These are phyloP conservation scores for Ophiostoma australiae DNA, from an alignment of 2,329 filamentous ascomycete genomes.

Conservation along the genomic window DNA sequence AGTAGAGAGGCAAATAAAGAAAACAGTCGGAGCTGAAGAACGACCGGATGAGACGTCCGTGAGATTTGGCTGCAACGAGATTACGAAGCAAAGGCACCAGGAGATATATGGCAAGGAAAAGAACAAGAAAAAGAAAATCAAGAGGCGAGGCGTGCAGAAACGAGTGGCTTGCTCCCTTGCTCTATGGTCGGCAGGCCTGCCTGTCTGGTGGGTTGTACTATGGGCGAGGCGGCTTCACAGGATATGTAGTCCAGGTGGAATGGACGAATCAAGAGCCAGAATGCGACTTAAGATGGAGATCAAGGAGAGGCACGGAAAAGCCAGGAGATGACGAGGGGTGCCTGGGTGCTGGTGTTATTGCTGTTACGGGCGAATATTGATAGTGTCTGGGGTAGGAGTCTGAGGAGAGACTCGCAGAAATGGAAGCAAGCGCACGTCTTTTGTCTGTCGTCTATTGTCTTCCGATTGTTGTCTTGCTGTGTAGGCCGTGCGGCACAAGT, in stretches of 20 bases:
- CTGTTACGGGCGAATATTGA: conserved; percentile 9
- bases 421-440: conserved; percentile 38
- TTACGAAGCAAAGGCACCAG: not conserved
- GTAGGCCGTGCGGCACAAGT: not conserved
- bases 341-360: conserved; percentile 27
- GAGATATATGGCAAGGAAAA: not conserved
- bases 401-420: conserved; percentile 31
- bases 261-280: conserved; percentile 23
- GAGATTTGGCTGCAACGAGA: not conserved
- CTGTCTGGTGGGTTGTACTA: conserved; percentile 17
- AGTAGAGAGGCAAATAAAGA: not conserved
- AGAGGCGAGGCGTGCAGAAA: not conserved
- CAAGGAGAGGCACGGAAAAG: conserved; percentile 3
- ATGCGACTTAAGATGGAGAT: conserved; percentile 15
- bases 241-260: conserved; percentile 7
- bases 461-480: not conserved
- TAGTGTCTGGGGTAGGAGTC: conserved; percentile 23
- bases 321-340: conserved; percentile 23
- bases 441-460: conserved; percentile 9
- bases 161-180: not conserved
- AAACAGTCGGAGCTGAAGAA: not conserved
- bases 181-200: not conserved
- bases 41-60: not conserved
- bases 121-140: not conserved
- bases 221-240: conserved; percentile 14